phyloP scores from a whole-genome alignment of 805 yeast species.

The Ogataea ganodermae region DNA sequence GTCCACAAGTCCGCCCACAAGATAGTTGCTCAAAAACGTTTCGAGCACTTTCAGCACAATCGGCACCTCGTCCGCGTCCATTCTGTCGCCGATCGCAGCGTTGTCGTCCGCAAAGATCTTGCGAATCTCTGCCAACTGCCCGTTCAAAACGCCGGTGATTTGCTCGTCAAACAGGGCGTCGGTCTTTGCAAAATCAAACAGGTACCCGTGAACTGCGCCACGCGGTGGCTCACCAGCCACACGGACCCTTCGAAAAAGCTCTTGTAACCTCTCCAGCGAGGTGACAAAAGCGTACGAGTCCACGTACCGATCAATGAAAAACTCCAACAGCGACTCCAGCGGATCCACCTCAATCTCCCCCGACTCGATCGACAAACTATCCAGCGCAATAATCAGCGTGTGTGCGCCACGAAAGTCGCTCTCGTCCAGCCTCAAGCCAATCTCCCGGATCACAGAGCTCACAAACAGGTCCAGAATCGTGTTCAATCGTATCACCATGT shows the following conservation, averaged over 20 bases:
- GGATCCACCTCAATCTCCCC: conserved; percentile 40
- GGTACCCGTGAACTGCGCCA: conserved; percentile 35
- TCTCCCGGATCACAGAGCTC: conserved; percentile 66
- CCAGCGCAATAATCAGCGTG: conserved; percentile 29
- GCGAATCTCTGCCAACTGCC: conserved; percentile 33
- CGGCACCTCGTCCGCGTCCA: conserved; percentile 36
- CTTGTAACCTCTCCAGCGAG: conserved; percentile 23
- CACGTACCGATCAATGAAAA: conserved; percentile 33
- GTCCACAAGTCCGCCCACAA: conserved; percentile 39
- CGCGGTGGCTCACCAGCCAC: conserved; percentile 8
- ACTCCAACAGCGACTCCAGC: conserved; percentile 37
- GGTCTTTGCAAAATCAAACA: conserved; percentile 25
- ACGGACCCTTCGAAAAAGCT: conserved; percentile 18
- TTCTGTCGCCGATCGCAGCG: not conserved
- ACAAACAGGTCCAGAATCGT: conserved; percentile 68
- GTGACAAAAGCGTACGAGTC: conserved; percentile 33
- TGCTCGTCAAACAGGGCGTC: conserved; percentile 27
- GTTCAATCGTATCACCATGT: conserved; percentile 41
- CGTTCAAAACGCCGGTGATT: conserved; percentile 22
- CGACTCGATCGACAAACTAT: conserved; percentile 25
- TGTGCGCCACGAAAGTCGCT: conserved; percentile 44
- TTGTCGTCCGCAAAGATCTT: conserved; percentile 23
- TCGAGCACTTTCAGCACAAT: conserved; percentile 37
- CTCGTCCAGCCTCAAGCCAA: conserved; percentile 57
- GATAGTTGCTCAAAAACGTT: conserved; percentile 37